Evolutionary conservation across 768 basidiomycete species (phyloP), one percentile per base, ranked within the genome.

Genomic region (Rubroboletus pulcherrimus): DNA sequence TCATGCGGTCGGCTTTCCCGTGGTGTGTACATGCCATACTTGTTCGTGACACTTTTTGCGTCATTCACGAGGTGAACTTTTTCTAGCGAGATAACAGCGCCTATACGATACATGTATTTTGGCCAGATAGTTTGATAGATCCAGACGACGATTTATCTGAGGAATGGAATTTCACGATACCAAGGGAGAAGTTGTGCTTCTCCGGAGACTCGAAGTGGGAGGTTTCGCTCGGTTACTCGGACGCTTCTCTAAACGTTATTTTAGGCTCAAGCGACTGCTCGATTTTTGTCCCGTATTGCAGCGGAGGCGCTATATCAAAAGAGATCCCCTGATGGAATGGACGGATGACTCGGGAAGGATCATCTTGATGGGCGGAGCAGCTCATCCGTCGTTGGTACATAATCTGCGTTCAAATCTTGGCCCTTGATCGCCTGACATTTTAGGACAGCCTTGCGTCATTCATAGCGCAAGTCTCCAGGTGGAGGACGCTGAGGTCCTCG

Each of bases 351-450:
- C 71, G 11, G 78, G 76, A 14, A 71, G 75, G 53, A 70, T 82
- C 15, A 77, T 80, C 17, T 67, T 84, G 21, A 73, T 82, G 34
- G 84, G 82, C 41, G 80, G 81, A 57, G 82, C 82, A 14, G 81
- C 79, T 2, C 82, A 84, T 67, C 79, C 83, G 11, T 70, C 80
- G 41, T 60, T 80, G 64, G 82, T 80, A 54, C 56, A 75, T 64
- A 4, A 37, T 31, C 43, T 24, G 33, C 21, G 7, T 51, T 49
- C 1, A 17, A n/a, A 47, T 30, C 7, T 17, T 29, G 41, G 34
- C 21, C 30, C 30, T 31, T 47, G 43, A 35, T 31, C 38, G 17
- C 7, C 58, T 55, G 31, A 56, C 49, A 12, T 34, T 50, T 50
- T 29, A 40, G 40, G 51, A 38, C 57, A 84, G 83, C 82, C 81